Evolutionary conservation across 2,329 filamentous ascomycete species (phyloP).

Genomic region (Sclerotinia borealis): DNA sequence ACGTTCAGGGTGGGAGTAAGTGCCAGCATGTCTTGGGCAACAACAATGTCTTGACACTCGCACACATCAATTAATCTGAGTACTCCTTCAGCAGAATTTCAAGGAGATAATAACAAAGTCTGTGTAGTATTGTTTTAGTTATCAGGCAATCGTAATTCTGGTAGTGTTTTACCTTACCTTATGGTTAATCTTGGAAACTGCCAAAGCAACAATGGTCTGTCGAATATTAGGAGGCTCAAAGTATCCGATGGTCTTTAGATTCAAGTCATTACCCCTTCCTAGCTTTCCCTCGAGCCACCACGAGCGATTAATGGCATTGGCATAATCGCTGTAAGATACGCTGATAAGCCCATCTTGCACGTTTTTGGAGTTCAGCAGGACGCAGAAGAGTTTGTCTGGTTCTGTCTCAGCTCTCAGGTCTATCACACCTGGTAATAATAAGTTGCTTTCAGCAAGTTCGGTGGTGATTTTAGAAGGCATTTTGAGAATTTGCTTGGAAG

Average conservation of each 20-base stretch:
- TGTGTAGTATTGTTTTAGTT: neutral
- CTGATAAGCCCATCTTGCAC: neutral
- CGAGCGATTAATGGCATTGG: conserved; percentile 1
- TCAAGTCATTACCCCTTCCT: neutral
- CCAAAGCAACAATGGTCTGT: neutral
- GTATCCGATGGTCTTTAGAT: conserved; percentile 1
- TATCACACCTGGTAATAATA: neutral
- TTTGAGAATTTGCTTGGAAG: too few species aligned
- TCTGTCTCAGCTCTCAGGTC: neutral
- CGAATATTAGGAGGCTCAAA: neutral
- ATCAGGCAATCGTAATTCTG: too few species aligned
- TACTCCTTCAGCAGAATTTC: neutral
- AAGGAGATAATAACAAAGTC: neutral
- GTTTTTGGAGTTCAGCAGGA: neutral
- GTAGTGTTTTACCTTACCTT: neutral
- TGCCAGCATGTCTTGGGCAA: neutral
- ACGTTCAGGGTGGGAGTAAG: neutral
- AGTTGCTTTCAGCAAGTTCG: neutral
- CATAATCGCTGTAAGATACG: neutral
- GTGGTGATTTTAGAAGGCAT: neutral
- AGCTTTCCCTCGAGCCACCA: neutral
- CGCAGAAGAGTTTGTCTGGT: neutral
- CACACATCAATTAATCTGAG: neutral
- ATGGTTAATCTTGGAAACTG: neutral
- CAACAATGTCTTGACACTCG: neutral